phyloP scores from a whole-genome alignment of 805 yeast genomes.

The Scheffersomyces lignosus region DNA sequence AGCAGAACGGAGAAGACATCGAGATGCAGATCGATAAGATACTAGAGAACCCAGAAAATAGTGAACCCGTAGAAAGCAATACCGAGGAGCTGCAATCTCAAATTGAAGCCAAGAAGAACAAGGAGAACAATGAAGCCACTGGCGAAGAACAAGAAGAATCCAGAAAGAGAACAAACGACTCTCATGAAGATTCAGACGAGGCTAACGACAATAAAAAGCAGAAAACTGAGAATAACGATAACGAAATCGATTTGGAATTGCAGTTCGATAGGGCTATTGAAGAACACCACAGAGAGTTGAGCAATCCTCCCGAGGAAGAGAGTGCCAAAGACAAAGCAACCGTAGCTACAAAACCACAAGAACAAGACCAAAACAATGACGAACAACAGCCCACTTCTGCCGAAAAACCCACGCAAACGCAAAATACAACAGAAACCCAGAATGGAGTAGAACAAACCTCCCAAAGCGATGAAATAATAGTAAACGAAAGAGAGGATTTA shows the following conservation, averaged over 20 bases:
- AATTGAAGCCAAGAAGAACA: too few relatives aligned
- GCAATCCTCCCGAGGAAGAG: slow-evolving; percentile 6
- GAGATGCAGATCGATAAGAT: neutral
- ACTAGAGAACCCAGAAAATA: neutral
- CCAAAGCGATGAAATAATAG: neutral
- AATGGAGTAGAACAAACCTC: neutral
- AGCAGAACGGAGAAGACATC: too few relatives aligned
- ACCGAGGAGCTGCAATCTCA: too few relatives aligned
- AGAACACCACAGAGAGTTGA: slow-evolving; percentile 13
- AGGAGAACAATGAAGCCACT: neutral
- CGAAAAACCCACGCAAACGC: neutral
- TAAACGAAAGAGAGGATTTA: slow-evolving; percentile 24
- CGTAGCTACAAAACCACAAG: slow-evolving; percentile 1
- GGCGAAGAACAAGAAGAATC: slow-evolving; percentile 1
- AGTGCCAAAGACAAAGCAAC: slow-evolving; percentile 1
- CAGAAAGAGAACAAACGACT: slow-evolving; percentile 5
- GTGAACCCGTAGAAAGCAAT: neutral
- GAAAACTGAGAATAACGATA: neutral
- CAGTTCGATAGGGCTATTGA: slow-evolving; percentile 20
- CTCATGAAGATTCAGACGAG: neutral
- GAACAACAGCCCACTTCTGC: neutral
- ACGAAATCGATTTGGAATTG: slow-evolving; percentile 10
- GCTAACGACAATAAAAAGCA: slow-evolving; percentile 2
- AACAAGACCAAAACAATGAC: slow-evolving; percentile 1
- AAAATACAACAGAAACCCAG: neutral